Base-by-base conservation (phyloP, 1,284 basidiomycete genomes). In the Psilocybe mexicana region DNA sequence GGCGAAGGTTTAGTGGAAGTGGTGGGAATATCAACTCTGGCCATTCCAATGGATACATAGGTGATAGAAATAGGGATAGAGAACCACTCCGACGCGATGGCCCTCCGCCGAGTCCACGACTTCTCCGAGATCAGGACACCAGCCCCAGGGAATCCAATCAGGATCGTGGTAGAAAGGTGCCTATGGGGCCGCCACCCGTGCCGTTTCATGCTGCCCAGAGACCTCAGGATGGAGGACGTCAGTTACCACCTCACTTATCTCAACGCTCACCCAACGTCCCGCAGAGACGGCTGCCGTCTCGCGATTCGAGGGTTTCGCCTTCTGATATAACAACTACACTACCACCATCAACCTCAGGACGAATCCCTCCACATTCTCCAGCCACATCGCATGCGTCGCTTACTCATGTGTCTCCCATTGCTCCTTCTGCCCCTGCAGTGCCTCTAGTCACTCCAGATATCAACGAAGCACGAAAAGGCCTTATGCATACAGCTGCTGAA, bases 401-500 rank as follows among this genome's bases (percentile, higher is more conserved):
- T 6, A 65, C 69, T 23, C 61, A 69, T 7, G 61, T 72, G 52
- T 70, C 74, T 23, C 75, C 79, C 8, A 62, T 72, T 3, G 65
- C 71, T 42, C 58, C 72, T 26, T 61, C 75, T 2, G 62, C 70
- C 12, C 57, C 64, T 4, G 60, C 74, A 12, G 70, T 79, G 46
- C 70, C 72, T 44, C 55, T 76, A 10, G 66, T 67, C 24, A 75
- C 65, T 7, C 70, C 80, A n/a, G 89, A 90, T 64, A 69, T 90
- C 43, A 88, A 93, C 54, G 87, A 87, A 61, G 79, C 81, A 7
- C 86, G 91, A 63, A 92, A 92, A 65, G 86, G 87, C 43, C 83
- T 93, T 49, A 96, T 98, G 94, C 93, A 94, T 62, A 84, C 77
- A 55, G 93, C 93, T 2, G 95, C 94, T 2, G 94, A 93, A 65